These are phyloP conservation scores for Trichoderma sp. DNA, from an alignment of 2,329 filamentous ascomycete genomes.

Conservation along the genomic window DNA sequence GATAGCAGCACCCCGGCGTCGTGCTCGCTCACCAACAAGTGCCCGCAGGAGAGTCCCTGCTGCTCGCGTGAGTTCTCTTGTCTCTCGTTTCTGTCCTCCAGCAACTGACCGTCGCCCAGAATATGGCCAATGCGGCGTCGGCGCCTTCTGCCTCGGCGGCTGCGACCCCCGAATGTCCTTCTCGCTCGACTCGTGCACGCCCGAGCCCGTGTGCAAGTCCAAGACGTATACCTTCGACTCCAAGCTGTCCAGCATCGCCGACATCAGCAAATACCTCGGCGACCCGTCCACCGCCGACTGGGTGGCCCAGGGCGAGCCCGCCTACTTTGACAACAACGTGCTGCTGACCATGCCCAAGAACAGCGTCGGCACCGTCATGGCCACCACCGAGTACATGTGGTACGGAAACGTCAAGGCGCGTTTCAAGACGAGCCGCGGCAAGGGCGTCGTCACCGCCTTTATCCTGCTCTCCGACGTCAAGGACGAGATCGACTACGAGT, in stretches of 20 bases:
- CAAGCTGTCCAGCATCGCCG: slow-evolving; percentile 67
- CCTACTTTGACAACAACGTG: slow-evolving; percentile 68
- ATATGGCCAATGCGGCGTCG: slow-evolving; percentile 89
- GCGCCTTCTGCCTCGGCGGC: slow-evolving; percentile 93
- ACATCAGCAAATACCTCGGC: slow-evolving; percentile 83
- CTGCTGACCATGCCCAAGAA: slow-evolving; percentile 87
- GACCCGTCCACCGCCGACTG: slow-evolving; percentile 80
- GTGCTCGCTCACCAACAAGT: slow-evolving; percentile 61
- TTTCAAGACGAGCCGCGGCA: slow-evolving; percentile 81
- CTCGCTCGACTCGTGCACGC: slow-evolving; percentile 81
- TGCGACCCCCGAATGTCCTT: slow-evolving; percentile 89
- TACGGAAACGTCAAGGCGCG: slow-evolving; percentile 90
- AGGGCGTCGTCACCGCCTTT: slow-evolving; percentile 94
- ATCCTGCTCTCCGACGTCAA: slow-evolving; percentile 95
- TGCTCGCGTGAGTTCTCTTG: slow-evolving; percentile 71
- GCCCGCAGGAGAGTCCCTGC: slow-evolving; percentile 73
- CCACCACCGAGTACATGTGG: slow-evolving; percentile 88
- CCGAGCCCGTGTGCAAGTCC: slow-evolving; percentile 79
- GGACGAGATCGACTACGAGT: slow-evolving; percentile 98
- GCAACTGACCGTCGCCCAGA: neutral
- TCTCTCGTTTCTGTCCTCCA: neutral
- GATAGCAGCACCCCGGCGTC: slow-evolving; percentile 43
- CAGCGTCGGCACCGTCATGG: slow-evolving; percentile 84
- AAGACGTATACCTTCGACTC: slow-evolving; percentile 71
- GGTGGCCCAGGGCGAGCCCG: slow-evolving; percentile 81